Evolutionary conservation across 129 eudicot genomes (phyloP), one percentile per base, ranked within the genome.

Genomic region (Pseudognaphalium luteoalbum): DNA sequence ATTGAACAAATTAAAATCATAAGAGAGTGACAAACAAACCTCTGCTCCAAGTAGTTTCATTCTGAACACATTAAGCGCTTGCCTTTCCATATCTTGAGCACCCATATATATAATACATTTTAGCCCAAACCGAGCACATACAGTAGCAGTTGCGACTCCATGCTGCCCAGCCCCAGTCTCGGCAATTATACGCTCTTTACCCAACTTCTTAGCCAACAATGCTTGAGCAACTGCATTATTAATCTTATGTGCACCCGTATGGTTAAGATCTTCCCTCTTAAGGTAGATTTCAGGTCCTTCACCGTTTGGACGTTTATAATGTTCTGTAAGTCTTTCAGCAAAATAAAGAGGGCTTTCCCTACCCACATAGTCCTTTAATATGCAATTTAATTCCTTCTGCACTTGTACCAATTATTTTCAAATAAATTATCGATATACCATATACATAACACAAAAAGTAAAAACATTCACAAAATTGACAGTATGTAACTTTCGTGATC

Each of bases 81-180:
- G 98, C 70, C 98, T 88, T 82, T 94, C 97, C 93, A 91, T 91
- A 78, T 94, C 98, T 75, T 91, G 96, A 81, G 97, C 97, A 66
- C 97, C 98, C 98, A 94, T 94, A 66, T 91, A 94, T 39, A 94
- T 84, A 52, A 88, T 84, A 59, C 98, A 91, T 25, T 85, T 42
- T 87, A 91, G 84, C 15, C 96, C 97, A 64, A 94, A 88, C 14
- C 96, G 85, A 4, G 98, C 98, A 75, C 98, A 94, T 14, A 91
- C 98, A 65, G 98, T 91, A 42, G 98, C 98, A 3, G 98, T 91
- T 25, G 98, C 98, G 58, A 94, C 97, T 20, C 98, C 98, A 76
- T 94, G 98, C 81, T 91, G 97, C n/a, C 98, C 98, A 58, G 98
- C 98, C 51, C 98, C 98, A 6, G 97, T 94, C 83, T 91, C 98